Evolutionary conservation across 768 basidiomycete species (phyloP).

Genomic region (Tricholoma terreum): DNA sequence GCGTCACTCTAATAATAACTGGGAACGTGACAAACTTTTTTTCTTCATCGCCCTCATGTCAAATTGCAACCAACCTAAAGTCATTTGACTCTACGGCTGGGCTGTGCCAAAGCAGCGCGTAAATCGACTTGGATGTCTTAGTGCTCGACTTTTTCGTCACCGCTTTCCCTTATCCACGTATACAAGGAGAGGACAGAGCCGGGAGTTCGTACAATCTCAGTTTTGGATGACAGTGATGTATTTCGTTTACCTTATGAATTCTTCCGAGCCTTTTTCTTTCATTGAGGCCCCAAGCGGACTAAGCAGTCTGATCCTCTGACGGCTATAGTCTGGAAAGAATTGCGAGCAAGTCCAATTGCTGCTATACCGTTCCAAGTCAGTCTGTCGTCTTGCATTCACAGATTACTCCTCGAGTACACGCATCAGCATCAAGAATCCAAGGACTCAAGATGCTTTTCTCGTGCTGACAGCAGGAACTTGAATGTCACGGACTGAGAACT

Average conservation of each 20-base stretch:
- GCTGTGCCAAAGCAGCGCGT: conserved; percentile 22
- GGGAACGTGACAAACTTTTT: neutral
- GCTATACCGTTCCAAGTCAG: too few relatives aligned
- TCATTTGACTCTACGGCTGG: conserved; percentile 1
- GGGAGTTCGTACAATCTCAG: conserved; percentile 14
- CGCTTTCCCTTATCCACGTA: conserved; percentile 8
- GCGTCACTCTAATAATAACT: neutral
- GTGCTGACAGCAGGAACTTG: too few relatives aligned
- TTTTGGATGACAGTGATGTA: neutral
- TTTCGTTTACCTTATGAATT: neutral
- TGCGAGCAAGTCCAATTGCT: too few relatives aligned
- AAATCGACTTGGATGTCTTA: conserved; percentile 20
- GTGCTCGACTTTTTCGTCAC: conserved; percentile 14
- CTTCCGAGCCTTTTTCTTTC: too few relatives aligned
- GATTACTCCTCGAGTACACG: too few relatives aligned
- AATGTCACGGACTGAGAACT: too few relatives aligned
- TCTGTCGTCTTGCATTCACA: too few relatives aligned
- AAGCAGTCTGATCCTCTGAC: too few relatives aligned
- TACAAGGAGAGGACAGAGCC: conserved; percentile 13
- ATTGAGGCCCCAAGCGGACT: too few relatives aligned
- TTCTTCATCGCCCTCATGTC: conserved; percentile 18
- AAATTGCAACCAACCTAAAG: conserved; percentile 17
- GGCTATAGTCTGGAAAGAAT: too few relatives aligned
- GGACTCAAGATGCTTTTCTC: too few relatives aligned
- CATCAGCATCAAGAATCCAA: too few relatives aligned